Evolutionary conservation across 2,329 filamentous ascomycete species (phyloP).

Genomic region (Phaeomoniella chlamydospora): DNA sequence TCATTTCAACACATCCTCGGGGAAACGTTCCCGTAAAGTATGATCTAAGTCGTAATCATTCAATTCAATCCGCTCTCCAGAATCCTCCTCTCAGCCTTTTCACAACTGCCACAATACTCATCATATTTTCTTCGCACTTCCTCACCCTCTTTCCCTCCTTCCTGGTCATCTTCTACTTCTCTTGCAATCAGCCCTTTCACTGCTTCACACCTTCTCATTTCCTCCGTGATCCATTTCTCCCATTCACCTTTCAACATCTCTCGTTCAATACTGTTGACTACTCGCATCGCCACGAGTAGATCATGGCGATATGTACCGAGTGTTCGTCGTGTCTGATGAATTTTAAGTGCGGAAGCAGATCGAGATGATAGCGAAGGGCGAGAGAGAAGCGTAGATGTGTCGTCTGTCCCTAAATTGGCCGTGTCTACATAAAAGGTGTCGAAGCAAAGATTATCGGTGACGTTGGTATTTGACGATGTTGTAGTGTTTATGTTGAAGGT

Average conservation of each 20-base stretch:
- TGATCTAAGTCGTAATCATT: no score
- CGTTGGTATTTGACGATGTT: no score
- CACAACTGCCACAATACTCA: constrained; percentile 49
- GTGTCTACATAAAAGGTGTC: constrained; percentile 26
- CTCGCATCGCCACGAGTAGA: constrained; percentile 73
- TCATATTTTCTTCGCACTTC: constrained; percentile 42
- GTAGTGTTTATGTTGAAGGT: constrained; percentile 14
- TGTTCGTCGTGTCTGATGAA: constrained; percentile 68
- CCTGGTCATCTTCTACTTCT: constrained; percentile 8
- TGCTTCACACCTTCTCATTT: constrained; percentile 61
- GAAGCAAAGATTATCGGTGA: constrained; percentile 22
- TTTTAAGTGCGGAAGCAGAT: constrained; percentile 42
- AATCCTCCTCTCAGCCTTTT: constrained; percentile 22
- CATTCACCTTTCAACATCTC: constrained; percentile 80
- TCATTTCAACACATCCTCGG: no score
- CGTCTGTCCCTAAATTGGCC: constrained; percentile 17
- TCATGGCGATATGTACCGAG: constrained; percentile 80
- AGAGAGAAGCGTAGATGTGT: constrained; percentile 6
- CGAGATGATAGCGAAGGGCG: constrained; percentile 22
- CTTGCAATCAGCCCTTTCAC: constrained; percentile 31
- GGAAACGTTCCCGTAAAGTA: no score
- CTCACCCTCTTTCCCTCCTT: constrained; percentile 19
- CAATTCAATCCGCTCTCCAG: no score
- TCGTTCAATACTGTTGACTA: constrained; percentile 77
- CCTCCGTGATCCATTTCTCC: constrained; percentile 80